These are phyloP conservation scores for Gynandropsis gynandra DNA, from an alignment of 345 rosid genomes.

Conservation along the genomic window DNA sequence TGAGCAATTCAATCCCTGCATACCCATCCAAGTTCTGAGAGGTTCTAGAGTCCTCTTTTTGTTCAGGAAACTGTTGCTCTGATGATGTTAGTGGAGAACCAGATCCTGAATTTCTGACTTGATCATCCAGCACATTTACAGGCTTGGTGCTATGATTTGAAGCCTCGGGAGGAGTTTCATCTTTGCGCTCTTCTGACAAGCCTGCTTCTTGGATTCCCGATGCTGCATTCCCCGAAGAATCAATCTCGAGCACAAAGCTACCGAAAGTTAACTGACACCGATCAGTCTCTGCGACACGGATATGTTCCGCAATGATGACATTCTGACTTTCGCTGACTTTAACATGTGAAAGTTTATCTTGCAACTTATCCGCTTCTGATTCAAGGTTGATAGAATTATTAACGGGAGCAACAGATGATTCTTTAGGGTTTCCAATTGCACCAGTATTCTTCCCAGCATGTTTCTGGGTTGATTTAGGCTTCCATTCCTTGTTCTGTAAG, in stretches of 20 bases:
- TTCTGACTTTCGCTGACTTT: constrained; percentile 50
- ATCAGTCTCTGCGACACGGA: constrained; percentile 77
- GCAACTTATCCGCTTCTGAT: constrained; percentile 40
- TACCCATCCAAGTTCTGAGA: constrained; percentile 51
- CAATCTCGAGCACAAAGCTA: constrained; percentile 62
- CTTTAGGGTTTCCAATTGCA: constrained; percentile 58
- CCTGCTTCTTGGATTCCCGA: constrained; percentile 33
- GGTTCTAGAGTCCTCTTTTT: constrained; percentile 35
- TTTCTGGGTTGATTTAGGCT: constrained; percentile 70
- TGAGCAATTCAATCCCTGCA: constrained; percentile 50
- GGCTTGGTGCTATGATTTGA: constrained; percentile 35
- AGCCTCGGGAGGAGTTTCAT: constrained; percentile 38
- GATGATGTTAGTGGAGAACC: constrained; percentile 53
- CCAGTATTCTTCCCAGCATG: constrained; percentile 38
- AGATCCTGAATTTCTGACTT: constrained; percentile 46
- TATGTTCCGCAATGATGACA: constrained; percentile 79
- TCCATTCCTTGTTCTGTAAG: constrained; percentile 77
- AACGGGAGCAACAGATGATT: constrained; percentile 38
- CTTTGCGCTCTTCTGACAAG: constrained; percentile 39
- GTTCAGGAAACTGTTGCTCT: constrained; percentile 43
- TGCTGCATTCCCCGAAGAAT: constrained; percentile 32
- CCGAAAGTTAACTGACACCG: constrained; percentile 74
- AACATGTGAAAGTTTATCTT: constrained; percentile 41
- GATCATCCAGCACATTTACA: constrained; percentile 41
- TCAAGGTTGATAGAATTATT: constrained; percentile 38